These are phyloP conservation scores for Rhodamnia argentea DNA, from an alignment of 345 rosid genomes.

Conservation along the genomic window DNA sequence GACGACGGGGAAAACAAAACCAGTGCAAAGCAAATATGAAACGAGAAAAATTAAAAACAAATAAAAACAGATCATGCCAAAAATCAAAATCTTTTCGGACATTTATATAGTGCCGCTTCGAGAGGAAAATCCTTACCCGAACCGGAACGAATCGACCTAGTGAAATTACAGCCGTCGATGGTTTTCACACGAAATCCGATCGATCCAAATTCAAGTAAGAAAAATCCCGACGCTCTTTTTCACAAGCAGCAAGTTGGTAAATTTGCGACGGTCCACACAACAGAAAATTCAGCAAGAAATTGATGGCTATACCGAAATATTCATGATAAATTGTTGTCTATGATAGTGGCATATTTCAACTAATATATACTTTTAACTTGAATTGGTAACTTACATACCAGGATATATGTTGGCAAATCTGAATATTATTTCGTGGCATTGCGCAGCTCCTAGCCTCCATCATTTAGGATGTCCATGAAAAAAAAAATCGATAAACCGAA, in stretches of 20 bases:
- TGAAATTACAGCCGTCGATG: too few relatives aligned
- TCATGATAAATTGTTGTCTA: accelerated
- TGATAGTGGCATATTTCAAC: not conserved
- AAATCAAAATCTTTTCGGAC: not conserved
- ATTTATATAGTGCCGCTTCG: not conserved
- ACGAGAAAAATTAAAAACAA: not conserved
- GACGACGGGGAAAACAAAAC: not conserved
- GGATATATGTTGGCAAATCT: not conserved
- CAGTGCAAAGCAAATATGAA: not conserved
- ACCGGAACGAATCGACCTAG: not conserved
- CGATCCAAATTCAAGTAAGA: not conserved
- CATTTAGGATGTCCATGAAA: not conserved
- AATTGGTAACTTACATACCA: not conserved
- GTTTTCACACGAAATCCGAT: not conserved
- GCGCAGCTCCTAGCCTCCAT: not conserved
- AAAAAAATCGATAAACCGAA: not conserved
- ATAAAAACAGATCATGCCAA: not conserved
- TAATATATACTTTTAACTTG: not conserved
- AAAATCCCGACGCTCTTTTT: not conserved
- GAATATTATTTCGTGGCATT: not conserved
- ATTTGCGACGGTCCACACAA: not conserved
- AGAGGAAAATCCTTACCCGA: not conserved
- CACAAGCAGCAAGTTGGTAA: too few relatives aligned
- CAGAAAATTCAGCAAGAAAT: not conserved
- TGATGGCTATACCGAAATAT: not conserved